Evolutionary conservation across 441 rosid genomes (phyloP), one percentile per base, ranked within the genome.

Genomic region (Corymbia citriodora): DNA sequence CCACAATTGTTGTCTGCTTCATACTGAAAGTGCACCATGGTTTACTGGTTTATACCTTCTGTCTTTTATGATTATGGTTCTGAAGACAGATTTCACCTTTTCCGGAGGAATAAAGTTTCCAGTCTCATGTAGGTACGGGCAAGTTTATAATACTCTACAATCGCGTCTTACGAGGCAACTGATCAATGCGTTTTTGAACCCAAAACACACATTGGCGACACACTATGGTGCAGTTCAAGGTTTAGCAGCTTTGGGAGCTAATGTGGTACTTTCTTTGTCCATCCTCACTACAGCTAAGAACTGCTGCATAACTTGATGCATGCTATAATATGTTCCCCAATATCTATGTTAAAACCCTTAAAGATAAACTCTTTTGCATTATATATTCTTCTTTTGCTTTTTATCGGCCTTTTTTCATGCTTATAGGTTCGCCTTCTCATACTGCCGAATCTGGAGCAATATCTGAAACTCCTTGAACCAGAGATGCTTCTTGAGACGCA

Each of bases 211-310:
- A 55, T 91, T 98, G 94, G 95, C 97, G 63, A 98, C 97, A 92
- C 99, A 98, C 91, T 98, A 97, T 91, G 99, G 99, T 79, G 99
- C 99, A 89, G 94, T 97, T 93, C 98, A 97, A 95, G 99, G 99
- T 92, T 92, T 97, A 93, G 96, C 97, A 90, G 96, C 98, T 79
- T 91, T 98, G 89, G 99, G 99, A 89, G 96, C 98, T 89, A 96
- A 95, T 93, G 97, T 96, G 94, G 99, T 98, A 97, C 91, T 88
- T 59, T 70, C 90, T 93, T 90, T 90, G 63, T 87, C 89, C 33
- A 16, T 90, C 25, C 36, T 55, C 45, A 52, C 89, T 87, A 2
- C 23, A 25, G n/a, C 63, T 59, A 57, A 59, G 52, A 54, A 13
- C 55, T 4, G 40, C 45, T 45, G 85, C 52, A 79, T 45, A 45